Evolutionary conservation across 768 basidiomycete species (phyloP).

Genomic region (Tulasnella sp.): DNA sequence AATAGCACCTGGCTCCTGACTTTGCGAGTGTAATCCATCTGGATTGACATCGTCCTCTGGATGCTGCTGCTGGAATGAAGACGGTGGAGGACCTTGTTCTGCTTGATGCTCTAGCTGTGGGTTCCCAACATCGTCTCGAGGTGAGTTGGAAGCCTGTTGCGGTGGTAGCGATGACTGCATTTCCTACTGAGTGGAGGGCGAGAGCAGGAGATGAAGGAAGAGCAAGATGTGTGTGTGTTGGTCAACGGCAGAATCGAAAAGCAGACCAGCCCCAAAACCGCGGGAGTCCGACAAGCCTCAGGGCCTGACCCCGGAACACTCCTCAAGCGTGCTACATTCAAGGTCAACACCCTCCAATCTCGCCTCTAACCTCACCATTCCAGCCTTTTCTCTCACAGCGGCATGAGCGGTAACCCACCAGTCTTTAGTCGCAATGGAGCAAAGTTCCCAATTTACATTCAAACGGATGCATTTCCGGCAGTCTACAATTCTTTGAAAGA

Average conservation of each 20-base stretch:
- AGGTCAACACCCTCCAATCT: neutral
- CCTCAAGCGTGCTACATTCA: neutral
- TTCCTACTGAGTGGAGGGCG: neutral
- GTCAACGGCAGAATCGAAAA: neutral
- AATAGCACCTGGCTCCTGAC: neutral
- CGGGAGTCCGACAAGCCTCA: neutral
- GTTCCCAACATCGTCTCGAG: neutral
- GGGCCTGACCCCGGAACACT: neutral
- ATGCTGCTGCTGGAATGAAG: neutral
- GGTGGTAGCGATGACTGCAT: neutral
- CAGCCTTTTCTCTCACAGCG: neutral
- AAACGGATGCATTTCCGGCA: neutral
- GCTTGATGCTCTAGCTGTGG: neutral
- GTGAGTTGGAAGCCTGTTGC: neutral
- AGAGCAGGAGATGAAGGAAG: neutral
- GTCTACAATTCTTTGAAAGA: neutral
- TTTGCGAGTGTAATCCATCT: neutral
- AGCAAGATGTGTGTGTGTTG: neutral
- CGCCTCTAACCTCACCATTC: neutral
- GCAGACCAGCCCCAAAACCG: neutral
- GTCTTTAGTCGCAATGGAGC: neutral
- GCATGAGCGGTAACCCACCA: neutral
- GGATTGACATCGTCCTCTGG: neutral
- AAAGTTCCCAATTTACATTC: neutral
- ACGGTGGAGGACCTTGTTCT: neutral